Percentiles rank a stretch among this genome's conserved stretches.
phyloP scores from a whole-genome alignment of 225 moss, liverwort and hornwort species.

The Neckera pumila region DNA sequence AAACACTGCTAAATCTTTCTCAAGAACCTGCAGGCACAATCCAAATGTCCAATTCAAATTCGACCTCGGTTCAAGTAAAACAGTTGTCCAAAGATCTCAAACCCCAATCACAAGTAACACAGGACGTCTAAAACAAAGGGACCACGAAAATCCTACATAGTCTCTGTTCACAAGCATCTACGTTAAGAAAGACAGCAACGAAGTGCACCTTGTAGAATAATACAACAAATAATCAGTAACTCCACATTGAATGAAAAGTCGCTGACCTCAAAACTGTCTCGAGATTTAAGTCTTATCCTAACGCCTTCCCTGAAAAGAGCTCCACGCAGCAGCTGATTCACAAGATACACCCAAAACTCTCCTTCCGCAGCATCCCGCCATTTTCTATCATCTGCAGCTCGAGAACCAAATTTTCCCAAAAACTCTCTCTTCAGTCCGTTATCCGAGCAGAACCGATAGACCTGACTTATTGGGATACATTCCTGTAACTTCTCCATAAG shows the following conservation, averaged over 20 bases:
- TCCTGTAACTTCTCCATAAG: conserved; percentile 47
- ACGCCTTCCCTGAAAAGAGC: conserved; percentile 53
- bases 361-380: conserved; percentile 41
- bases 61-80: background rate
- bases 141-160: background rate
- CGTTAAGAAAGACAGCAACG: background rate
- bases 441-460: conserved; percentile 35
- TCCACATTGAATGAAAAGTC: background rate
- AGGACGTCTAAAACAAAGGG: background rate
- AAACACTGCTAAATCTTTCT: conserved; percentile 56
- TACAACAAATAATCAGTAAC: background rate
- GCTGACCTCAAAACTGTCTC: conserved; percentile 46
- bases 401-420: conserved; percentile 39
- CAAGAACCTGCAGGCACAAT: conserved; percentile 32
- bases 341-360: conserved; percentile 50
- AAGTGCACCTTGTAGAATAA: background rate
- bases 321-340: conserved; percentile 43
- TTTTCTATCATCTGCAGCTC: conserved; percentile 43
- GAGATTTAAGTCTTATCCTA: conserved; percentile 41
- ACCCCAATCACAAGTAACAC: background rate
- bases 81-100: background rate
- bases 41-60: background rate
- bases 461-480: conserved; percentile 32
- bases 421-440: conserved; percentile 47
- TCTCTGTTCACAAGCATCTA: background rate